Base-by-base conservation (phyloP, 2,329 filamentous ascomycete genomes). In the Zymoseptoria pseudotritici region DNA sequence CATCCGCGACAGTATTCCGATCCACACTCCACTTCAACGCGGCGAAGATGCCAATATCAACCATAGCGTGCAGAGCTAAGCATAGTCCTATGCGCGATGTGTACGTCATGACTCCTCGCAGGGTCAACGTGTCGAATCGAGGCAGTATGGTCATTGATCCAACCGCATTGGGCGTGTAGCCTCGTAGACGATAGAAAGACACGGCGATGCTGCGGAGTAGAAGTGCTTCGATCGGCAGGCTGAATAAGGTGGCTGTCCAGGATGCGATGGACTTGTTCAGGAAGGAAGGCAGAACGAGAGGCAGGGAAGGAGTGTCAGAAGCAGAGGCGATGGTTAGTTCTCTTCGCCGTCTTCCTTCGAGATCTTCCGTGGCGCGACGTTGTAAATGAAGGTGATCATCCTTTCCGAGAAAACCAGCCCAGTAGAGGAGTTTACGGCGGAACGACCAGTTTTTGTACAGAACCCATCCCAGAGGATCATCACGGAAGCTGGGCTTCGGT, bases 391-490 rank as follows among this genome's bases (percentile, higher is more conserved):
- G 56, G n/a, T 58, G 58, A 7, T 29, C 26, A 56, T 67, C 46
- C 4, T 56, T 61, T 68, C 68, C 17, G 13, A 17, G 17, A 46
- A 46, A 70, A 19, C 68, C 68, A 20, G 58, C 61, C 60, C 61
- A 63, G 9, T 60, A 53, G 19, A 71, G 50, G 42, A 70, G 53
- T 1, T 19, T 19, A 1, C 55, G 51, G 2, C 70, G 63, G 9
- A 66, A n/a, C 1, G 26, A 36, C 31, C 63, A 69, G 19, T 58
- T 62, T 50, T 67, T 58, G 24, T 69, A 59, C 9, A 69, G 26
- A 2, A 67, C 26, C 59, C 69, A 66, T 17, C 66, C 69, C 19
- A 69, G 36, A 17, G 67, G 66, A 54, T 69, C 67, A 21, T 22
- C 31, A 13, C 20, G 49, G 22, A 31, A 19, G n/a, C 13, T 29